Percentiles rank a stretch among this genome's conserved stretches.
Conservation (phyloP, 169 alveolate species). For the Condylostoma magnum region DNA sequence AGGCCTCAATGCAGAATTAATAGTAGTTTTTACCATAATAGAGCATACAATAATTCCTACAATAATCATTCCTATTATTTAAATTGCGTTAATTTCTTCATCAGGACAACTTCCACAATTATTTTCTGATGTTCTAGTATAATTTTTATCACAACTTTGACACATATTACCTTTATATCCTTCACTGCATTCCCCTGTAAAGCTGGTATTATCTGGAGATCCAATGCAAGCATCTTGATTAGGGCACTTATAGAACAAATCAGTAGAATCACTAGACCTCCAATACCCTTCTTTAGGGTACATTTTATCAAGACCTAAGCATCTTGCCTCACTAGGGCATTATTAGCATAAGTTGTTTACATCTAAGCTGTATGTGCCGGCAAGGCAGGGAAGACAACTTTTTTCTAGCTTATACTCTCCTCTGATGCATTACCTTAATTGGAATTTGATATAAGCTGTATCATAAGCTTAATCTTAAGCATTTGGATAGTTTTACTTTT, state of each 20-base stretch:
- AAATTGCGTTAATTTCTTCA: not conserved
- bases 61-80: not conserved
- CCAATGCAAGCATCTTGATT: slow-evolving; percentile 17
- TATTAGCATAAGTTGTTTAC: slow-evolving; percentile 12
- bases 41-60: not conserved
- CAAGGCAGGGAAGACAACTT: no score
- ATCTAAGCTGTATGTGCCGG: not conserved
- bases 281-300: slow-evolving; percentile 55
- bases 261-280: slow-evolving; percentile 25
- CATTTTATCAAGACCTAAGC: slow-evolving; percentile 47
- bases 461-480: no score
- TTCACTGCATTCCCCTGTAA: slow-evolving; percentile 40
- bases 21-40: not conserved
- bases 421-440: not conserved
- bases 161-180: slow-evolving; percentile 51
- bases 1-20: not conserved
- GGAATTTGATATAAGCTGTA: not conserved
- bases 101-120: slow-evolving; percentile 43
- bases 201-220: no score
- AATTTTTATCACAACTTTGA: slow-evolving; percentile 43
- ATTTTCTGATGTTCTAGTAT: slow-evolving; percentile 30
- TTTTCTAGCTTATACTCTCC: no score
- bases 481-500: no score
- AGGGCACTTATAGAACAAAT: not conserved
- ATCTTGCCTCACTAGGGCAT: slow-evolving; percentile 51